Conservation (phyloP, 2,329 filamentous ascomycete species). For the Aspergillus thermomutatus region DNA sequence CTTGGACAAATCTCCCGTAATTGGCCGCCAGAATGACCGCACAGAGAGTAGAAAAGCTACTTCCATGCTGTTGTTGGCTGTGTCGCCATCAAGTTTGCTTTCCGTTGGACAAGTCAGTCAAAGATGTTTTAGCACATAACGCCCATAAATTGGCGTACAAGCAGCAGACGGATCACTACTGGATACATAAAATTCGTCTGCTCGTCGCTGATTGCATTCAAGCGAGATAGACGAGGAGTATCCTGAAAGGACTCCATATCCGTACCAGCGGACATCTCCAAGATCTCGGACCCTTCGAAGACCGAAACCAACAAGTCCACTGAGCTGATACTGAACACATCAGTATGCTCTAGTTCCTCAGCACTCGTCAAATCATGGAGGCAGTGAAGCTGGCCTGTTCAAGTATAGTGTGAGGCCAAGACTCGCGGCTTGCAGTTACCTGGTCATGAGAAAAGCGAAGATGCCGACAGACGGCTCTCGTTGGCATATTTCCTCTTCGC, state of each 20-base stretch:
- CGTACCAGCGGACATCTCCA: slow-evolving; percentile 1
- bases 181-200: slow-evolving; percentile 27
- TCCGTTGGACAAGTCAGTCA: slow-evolving; percentile 7
- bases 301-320: neutral
- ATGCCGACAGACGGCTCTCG: neutral
- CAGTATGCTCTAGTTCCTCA: neutral
- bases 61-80: slow-evolving; percentile 4
- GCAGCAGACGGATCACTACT: slow-evolving; percentile 28
- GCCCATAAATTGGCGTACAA: slow-evolving; percentile 36
- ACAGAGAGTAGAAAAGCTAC: slow-evolving; percentile 33
- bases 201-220: slow-evolving; percentile 8
- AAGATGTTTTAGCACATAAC: slow-evolving; percentile 27
- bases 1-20: slow-evolving; percentile 22
- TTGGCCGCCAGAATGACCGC: slow-evolving; percentile 31
- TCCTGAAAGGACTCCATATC: slow-evolving; percentile 15
- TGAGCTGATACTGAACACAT: neutral
- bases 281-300: neutral
- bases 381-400: neutral
- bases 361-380: neutral
- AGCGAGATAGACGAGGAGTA: slow-evolving; percentile 20
- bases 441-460: too few relatives aligned
- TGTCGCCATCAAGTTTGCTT: neutral
- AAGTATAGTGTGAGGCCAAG: neutral
- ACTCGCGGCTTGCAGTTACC: neutral
- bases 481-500: neutral